Base-by-base conservation (phyloP, 805 yeast genomes). In the Ogataea populi-albae region DNA sequence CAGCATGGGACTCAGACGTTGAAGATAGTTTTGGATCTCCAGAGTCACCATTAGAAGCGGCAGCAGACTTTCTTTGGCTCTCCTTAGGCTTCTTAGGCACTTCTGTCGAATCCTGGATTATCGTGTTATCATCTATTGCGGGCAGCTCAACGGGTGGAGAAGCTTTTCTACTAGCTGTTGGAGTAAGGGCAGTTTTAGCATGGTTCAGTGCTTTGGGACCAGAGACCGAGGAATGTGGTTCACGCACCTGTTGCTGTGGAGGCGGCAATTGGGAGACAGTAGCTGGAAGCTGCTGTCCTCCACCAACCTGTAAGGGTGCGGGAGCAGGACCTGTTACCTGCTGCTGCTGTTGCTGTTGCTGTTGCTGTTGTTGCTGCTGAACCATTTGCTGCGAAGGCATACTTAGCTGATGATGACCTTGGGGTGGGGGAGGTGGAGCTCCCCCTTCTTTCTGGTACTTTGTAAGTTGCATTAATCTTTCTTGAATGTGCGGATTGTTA, bases 401-500 rank as follows among this genome's bases (percentile, higher is more conserved):
- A 10, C 57, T 44, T 30, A 67, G 55, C 27, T 81, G 78, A n/a
- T 53, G 75, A 61, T 81, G 81, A 58, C 78, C 75, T 47, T 73
- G 67, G 50, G 87, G 82, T 47, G 66, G 58, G 44, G 69, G 59
- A 36, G 62, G 64, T 37, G 77, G 75, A 21, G 73, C 71, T 43
- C 79, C 78, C 35, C 85, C 84, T 47, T 79, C 82, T 49, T 78
- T 77, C 62, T 79, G 81, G 60, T 77, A 77, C 55, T 79, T 77
- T 36, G 80, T 77, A 55, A 93, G 70, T 50, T 88, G 95, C 47
- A 88, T 93, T 50, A 93, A 73, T 50, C 98, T 77, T 31, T 91
- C 89, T 66, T 87, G 88, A 54, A 93, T 93, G 61, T 89, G 97
- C 33, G 93, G 86, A 58, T 93, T 91, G 45, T 78, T 84, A 26